Evolutionary conservation across 306 rosid genomes (phyloP), one percentile per base, ranked within the genome.

Genomic region (Alnus rubra): DNA sequence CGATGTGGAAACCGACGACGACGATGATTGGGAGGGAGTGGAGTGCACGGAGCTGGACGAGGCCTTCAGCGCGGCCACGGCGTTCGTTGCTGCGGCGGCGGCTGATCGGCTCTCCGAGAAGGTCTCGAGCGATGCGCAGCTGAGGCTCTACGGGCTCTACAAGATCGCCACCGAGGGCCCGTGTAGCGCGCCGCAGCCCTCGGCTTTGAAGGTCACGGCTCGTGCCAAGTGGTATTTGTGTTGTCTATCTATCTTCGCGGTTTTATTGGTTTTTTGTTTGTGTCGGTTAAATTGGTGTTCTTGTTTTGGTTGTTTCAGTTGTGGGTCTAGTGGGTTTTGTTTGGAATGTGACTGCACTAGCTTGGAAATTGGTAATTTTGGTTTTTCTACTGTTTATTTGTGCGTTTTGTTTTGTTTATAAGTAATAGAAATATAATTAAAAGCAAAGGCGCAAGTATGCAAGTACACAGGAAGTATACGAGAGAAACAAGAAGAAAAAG

Each of bases 81-180:
- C 97, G 8, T 96, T 93, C 37, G 93, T 96, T 0, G 98, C 97
- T 12, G 87, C 99, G 3, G 89, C 98, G 12, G 98, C 98, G 48
- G 90, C 97, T 1, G 99, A 95, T 81, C 94, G 99, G 2, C 78
- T 92, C 1, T 90, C 96, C n/a, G 93, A 88, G 86, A 93, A 91
- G 87, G 91, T 93, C 0, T 89, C 98, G 2, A 88, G 18, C 42
- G 97, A 91, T 9, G 73, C 79, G 72, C 99, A 93, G 88, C 83
- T 96, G 56, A 92, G 82, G 91, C 97, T 96, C 16, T 96, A 96
- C 7, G 98, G 97, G 19, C 78, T 90, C 71, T 96, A 96, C 85
- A 96, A 96, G 89, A 93, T 96, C 67, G 98, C 99, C 23, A 96
- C 99, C 2, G 99, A 96, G 82, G 99, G 99, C 12, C 99, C 99